Conservation (phyloP, 2,329 filamentous ascomycete genomes). For the Lomentospora prolificans region DNA sequence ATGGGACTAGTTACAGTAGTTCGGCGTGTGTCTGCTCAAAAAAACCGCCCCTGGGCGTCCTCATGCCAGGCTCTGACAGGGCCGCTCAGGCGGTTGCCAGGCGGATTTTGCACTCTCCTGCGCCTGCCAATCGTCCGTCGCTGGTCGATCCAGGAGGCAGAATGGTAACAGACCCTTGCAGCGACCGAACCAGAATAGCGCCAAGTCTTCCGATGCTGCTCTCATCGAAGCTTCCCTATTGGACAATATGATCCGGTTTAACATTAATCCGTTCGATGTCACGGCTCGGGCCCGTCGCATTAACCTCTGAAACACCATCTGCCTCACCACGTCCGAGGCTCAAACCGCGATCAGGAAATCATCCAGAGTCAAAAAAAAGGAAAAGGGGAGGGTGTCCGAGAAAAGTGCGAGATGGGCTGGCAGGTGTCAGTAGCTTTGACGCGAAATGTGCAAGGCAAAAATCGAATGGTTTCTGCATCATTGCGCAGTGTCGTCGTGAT, state of each 20-base stretch:
- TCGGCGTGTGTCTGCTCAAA: too few relatives aligned
- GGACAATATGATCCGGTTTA: background rate
- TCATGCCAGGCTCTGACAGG: background rate
- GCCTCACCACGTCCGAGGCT: slow-evolving; percentile 1
- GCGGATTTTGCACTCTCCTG: background rate
- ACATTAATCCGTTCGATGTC: background rate
- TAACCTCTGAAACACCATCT: background rate
- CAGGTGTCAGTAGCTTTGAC: background rate
- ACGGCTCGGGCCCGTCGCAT: slow-evolving; percentile 1
- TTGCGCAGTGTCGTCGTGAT: too few relatives aligned
- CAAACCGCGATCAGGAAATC: background rate
- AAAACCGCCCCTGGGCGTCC: too few relatives aligned
- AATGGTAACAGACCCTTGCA: background rate
- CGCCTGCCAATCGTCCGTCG: background rate
- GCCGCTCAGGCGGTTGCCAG: background rate
- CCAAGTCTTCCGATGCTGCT: background rate
- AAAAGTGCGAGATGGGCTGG: background rate
- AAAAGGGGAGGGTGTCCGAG: background rate
- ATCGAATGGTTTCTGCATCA: too few relatives aligned
- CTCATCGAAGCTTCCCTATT: background rate
- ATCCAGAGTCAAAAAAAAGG: background rate
- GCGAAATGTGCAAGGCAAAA: too few relatives aligned
- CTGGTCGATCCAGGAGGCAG: background rate
- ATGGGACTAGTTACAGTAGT: too few relatives aligned
- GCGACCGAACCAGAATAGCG: background rate